A percentile compares a stretch with the other conserved stretches of the same genome.
phyloP scores from a whole-genome alignment of 2,329 filamentous ascomycete species.

The Echinosphaeria canescens region DNA sequence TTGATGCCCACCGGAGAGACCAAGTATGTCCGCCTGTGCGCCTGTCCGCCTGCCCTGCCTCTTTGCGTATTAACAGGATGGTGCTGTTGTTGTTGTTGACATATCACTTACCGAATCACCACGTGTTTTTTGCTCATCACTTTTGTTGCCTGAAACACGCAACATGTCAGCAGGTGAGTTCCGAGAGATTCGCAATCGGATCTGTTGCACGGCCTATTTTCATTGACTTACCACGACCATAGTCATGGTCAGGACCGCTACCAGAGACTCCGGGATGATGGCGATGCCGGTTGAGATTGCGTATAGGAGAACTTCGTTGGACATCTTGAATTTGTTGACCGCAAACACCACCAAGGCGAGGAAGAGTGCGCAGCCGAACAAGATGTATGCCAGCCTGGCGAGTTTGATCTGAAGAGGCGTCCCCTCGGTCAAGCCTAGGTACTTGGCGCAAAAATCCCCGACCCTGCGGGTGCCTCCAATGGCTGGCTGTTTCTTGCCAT shows the following conservation, averaged over 20 bases:
- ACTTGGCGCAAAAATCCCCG: slow-evolving; percentile 12
- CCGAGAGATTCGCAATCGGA: too few species aligned
- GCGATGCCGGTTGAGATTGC: slow-evolving; percentile 39
- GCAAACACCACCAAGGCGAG: slow-evolving; percentile 40
- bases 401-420: slow-evolving; percentile 74
- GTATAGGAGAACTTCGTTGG: slow-evolving; percentile 35
- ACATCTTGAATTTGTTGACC: slow-evolving; percentile 27
- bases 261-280: slow-evolving; percentile 43
- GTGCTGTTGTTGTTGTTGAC: too few species aligned
- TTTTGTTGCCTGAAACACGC: too few species aligned
- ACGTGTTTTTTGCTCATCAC: slow-evolving; percentile 43
- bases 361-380: slow-evolving; percentile 50
- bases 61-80: too few species aligned
- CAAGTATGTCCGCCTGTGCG: too few species aligned
- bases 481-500: slow-evolving; percentile 16
- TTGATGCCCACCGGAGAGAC: too few species aligned
- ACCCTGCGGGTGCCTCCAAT: slow-evolving; percentile 18
- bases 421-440: slow-evolving; percentile 42
- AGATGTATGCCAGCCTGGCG: slow-evolving; percentile 62
- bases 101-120: slow-evolving; percentile 33
- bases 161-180: too few species aligned
- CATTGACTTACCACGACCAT: too few species aligned
- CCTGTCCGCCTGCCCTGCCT: too few species aligned
- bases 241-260: slow-evolving; percentile 49
- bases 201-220: too few species aligned